phyloP scores from a whole-genome alignment of 1,139 yeast genomes.

The Yamadazyma jaroonii region DNA sequence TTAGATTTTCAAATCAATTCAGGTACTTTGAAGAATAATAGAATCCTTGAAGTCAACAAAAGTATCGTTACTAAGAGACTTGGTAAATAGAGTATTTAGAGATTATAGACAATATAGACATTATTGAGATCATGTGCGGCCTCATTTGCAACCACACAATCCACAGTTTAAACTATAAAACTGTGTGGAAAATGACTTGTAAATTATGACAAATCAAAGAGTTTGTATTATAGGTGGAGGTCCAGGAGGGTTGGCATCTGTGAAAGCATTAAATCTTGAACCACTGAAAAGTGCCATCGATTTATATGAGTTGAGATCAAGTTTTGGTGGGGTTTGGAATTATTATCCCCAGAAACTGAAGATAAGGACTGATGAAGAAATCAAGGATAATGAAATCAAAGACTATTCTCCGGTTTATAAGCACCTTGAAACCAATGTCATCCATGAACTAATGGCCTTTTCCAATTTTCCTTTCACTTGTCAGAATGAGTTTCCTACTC shows the following conservation, averaged over 20 bases:
- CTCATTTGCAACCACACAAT: slow-evolving; percentile 6
- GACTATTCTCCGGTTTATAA: slow-evolving; percentile 46
- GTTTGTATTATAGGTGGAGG: slow-evolving; percentile 47
- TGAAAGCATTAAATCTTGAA: slow-evolving; percentile 44
- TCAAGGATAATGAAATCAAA: slow-evolving; percentile 28
- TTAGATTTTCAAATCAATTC: slow-evolving; percentile 7
- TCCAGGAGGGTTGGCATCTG: slow-evolving; percentile 47
- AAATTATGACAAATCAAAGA: slow-evolving; percentile 1
- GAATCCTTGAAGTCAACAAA: slow-evolving; percentile 9
- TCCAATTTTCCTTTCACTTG: slow-evolving; percentile 28
- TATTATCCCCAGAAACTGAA: slow-evolving; percentile 27
- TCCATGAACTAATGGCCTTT: slow-evolving; percentile 42
- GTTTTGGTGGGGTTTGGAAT: slow-evolving; percentile 52
- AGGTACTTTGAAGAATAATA: slow-evolving; percentile 8
- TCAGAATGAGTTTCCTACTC: slow-evolving; percentile 31
- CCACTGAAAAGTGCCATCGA: slow-evolving; percentile 33
- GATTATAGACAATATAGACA: not conserved
- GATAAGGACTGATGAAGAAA: slow-evolving; percentile 20
- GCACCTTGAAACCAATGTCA: slow-evolving; percentile 46
- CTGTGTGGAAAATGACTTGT: not conserved
- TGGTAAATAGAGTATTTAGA: not conserved
- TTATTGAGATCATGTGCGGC: not conserved
- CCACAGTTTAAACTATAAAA: slow-evolving; percentile 6
- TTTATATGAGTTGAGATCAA: slow-evolving; percentile 40
- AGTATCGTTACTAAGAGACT: slow-evolving; percentile 2